A percentile compares a stretch with the other conserved stretches of the same genome.
phyloP scores from a whole-genome alignment of 768 basidiomycete genomes.

The Omphalotus guepiniiformis region DNA sequence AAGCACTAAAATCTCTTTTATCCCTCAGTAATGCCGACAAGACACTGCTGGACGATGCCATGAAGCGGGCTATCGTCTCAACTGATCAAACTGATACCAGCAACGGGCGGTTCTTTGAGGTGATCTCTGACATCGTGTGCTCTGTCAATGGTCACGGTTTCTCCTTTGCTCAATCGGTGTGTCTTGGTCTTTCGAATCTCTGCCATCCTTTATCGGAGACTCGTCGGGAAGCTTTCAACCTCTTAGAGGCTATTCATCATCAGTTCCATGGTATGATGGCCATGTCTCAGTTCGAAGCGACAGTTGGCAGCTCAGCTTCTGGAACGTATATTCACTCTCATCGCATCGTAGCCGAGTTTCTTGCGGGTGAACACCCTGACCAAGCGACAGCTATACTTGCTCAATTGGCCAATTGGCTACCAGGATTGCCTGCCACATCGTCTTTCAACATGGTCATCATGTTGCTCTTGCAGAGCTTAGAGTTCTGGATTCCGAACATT shows the following conservation, averaged over 20 bases:
- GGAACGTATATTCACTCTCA: conserved; percentile 81
- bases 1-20: conserved; percentile 69
- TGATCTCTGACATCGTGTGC: conserved; percentile 67
- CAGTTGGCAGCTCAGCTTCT: conserved; percentile 65
- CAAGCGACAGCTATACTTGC: conserved; percentile 61
- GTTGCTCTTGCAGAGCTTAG: conserved; percentile 71
- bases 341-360: conserved; percentile 67
- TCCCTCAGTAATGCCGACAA: conserved; percentile 49
- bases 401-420: conserved; percentile 71
- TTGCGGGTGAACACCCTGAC: conserved; percentile 73
- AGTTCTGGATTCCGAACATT: conserved; percentile 80
- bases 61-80: conserved; percentile 66
- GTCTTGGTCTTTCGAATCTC: conserved; percentile 80
- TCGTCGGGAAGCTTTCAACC: conserved; percentile 72
- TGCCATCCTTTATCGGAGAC: conserved; percentile 63
- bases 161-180: conserved; percentile 69
- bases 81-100: conserved; percentile 50
- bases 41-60: conserved; percentile 56
- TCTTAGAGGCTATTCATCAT: conserved; percentile 70
- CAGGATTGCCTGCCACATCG: conserved; percentile 50
- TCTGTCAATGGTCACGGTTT: conserved; percentile 52
- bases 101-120: conserved; percentile 70
- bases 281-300: conserved; percentile 70
- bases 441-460: conserved; percentile 43
- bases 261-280: conserved; percentile 62